Evolutionary conservation across 305 asterid genomes (phyloP).

Genomic region (Fraxinus dipetala): DNA sequence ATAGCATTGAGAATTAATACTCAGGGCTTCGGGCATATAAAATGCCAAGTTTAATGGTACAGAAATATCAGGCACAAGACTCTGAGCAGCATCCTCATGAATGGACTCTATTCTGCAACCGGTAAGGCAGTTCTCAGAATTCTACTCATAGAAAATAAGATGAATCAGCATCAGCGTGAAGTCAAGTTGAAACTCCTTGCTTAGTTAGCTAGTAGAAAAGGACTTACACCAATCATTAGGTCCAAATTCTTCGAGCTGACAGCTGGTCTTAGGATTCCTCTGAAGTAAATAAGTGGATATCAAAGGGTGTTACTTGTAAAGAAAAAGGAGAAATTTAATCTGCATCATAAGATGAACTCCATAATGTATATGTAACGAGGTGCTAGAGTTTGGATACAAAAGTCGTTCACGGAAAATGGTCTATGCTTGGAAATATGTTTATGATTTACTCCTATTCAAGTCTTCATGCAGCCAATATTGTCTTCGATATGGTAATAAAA

Average conservation of each 20-base stretch:
- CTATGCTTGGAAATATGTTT: not conserved
- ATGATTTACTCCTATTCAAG: not conserved
- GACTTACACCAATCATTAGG: conserved; percentile 65
- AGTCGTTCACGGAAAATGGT: not conserved
- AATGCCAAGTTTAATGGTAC: conserved; percentile 67
- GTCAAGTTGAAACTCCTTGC: conserved; percentile 9
- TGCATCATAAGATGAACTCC: not conserved
- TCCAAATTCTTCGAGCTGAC: conserved; percentile 64
- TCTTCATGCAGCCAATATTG: not conserved
- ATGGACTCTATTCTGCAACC: conserved; percentile 72
- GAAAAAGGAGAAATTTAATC: conserved; percentile 1
- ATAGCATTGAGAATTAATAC: conserved; percentile 66
- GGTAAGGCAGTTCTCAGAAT: conserved; percentile 78
- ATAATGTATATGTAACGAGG: not conserved
- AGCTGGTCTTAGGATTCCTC: conserved; percentile 88
- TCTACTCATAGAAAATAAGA: conserved; percentile 59
- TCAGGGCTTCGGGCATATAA: conserved; percentile 86
- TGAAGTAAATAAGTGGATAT: conserved; percentile 34
- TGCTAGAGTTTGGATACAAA: not conserved
- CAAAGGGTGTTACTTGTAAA: not conserved
- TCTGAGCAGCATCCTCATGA: conserved; percentile 58
- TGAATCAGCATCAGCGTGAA: conserved; percentile 33
- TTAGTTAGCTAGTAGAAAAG: conserved; percentile 20
- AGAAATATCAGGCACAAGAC: conserved; percentile 60
- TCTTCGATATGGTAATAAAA: not conserved